phyloP scores from a whole-genome alignment of 352 stramenopile genomes.

The Thalassiosira exigua region DNA sequence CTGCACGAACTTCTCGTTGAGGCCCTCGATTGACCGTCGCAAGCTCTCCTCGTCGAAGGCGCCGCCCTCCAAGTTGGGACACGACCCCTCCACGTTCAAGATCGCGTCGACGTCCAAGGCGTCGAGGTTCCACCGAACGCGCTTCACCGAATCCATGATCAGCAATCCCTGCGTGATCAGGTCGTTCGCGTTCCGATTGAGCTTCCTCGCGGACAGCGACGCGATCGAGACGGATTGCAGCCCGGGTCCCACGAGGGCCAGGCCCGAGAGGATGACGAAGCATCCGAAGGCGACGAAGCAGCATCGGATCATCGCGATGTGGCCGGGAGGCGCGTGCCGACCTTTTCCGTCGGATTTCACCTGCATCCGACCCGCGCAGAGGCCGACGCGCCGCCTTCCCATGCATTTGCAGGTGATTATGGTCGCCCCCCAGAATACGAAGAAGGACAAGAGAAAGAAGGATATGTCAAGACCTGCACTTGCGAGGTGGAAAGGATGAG shows the following conservation, averaged over 20 bases:
- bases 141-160: slow-evolving; percentile 41
- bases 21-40: slow-evolving; percentile 6
- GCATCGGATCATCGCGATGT: slow-evolving; percentile 39
- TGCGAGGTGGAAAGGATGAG: too few relatives aligned
- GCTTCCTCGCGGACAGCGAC: slow-evolving; percentile 23
- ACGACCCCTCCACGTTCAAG: slow-evolving; percentile 21
- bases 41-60: slow-evolving; percentile 19
- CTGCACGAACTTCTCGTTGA: slow-evolving; percentile 32
- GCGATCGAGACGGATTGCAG: slow-evolving; percentile 20
- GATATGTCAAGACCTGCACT: slow-evolving; percentile 26
- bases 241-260: slow-evolving; percentile 30
- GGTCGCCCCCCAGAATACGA: slow-evolving; percentile 33
- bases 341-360: slow-evolving; percentile 42
- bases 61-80: slow-evolving; percentile 36
- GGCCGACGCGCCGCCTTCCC: slow-evolving; percentile 25
- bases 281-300: slow-evolving; percentile 36
- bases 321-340: slow-evolving; percentile 18
- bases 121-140: slow-evolving; percentile 39
- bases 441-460: slow-evolving; percentile 38
- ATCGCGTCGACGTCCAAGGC: slow-evolving; percentile 35
- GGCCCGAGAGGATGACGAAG: slow-evolving; percentile 19
- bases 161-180: slow-evolving; percentile 43
- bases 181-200: slow-evolving; percentile 41
- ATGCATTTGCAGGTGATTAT: slow-evolving; percentile 40
- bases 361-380: slow-evolving; percentile 27